Evolutionary conservation across 192 early-diverging fungal genomes (phyloP), one percentile per base, ranked within the genome.

Genomic region (Radiomyces spectabilis): DNA sequence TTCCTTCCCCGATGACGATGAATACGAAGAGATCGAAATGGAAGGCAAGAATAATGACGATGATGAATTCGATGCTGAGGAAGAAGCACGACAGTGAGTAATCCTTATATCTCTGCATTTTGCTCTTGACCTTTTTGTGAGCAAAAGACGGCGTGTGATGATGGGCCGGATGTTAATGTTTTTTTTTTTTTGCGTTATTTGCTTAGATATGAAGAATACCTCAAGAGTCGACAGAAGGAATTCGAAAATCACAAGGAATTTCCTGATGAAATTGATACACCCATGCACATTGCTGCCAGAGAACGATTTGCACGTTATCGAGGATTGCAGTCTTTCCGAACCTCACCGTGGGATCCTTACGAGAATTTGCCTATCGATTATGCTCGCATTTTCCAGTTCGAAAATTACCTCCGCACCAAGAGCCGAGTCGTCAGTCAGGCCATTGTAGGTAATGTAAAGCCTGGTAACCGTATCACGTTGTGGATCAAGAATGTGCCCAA

Each of bases 311-410:
- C 84, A n/a, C 79, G 86, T 57, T 99, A 92, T 73, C 89, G 96
- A 59, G 96, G 94, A 21, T 77, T 99, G 50, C 87, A 95, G 67
- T 89, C 85, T 44, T 95, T 96, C 76, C 75, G 93, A 57, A 95
- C 88, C 13, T 94, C 91, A 3, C 87, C 94, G 10, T 99, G 96
- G 96, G 96, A 99, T 66, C 87, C 94, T 7, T 93, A 93, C 77
- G 96, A 99, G 71, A 97, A 97, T 71, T 74, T 99, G 53, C 96
- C 96, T 0, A 72, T 92, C 29, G 96, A 99, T 66, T 99, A 96
- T 67, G 83, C 82, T 26, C 85, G 91, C 41, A 95, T 99, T 51
- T 99, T 97, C 80, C 91, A 95, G 73, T 95, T 97, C 57, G 85
- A 92, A 61, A 95, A 88, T 76, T 88, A 88, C 41, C 70, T 71